Conservation (phyloP, 2,329 filamentous ascomycete genomes). For the Penicillium decumbens region DNA sequence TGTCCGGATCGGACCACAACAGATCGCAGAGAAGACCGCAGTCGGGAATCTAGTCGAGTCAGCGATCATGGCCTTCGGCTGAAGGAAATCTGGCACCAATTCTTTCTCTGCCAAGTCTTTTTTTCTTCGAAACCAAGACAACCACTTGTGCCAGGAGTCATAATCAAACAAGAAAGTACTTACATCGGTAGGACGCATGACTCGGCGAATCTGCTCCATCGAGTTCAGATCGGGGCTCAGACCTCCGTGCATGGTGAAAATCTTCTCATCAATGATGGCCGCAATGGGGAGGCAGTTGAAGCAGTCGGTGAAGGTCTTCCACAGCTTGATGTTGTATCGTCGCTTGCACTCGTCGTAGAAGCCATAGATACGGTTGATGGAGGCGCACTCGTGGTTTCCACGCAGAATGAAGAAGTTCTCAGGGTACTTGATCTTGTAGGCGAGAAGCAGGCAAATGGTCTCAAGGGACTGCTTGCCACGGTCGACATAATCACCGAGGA, state of each 20-base stretch:
- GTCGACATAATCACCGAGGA: slow-evolving; percentile 98
- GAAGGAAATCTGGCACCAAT: slow-evolving; percentile 22
- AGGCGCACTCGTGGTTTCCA: slow-evolving; percentile 98
- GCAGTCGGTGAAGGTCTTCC: slow-evolving; percentile 99
- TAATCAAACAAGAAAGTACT: slow-evolving; percentile 43
- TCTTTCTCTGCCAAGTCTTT: slow-evolving; percentile 1
- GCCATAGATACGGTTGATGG: slow-evolving; percentile 97
- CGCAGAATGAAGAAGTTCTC: slow-evolving; percentile 99
- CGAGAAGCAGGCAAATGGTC: slow-evolving; percentile 92
- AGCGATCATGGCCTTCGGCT: slow-evolving; percentile 40
- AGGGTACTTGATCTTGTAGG: slow-evolving; percentile 99
- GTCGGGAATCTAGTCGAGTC: slow-evolving; percentile 75
- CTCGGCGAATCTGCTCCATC: slow-evolving; percentile 98
- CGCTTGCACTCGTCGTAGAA: slow-evolving; percentile 99
- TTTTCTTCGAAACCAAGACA: background rate
- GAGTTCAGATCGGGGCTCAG: slow-evolving; percentile 96
- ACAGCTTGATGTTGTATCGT: slow-evolving; percentile 98
- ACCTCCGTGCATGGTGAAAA: slow-evolving; percentile 99
- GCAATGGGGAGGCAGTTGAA: slow-evolving; percentile 99
- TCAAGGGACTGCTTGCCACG: slow-evolving; percentile 98
- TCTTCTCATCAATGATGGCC: slow-evolving; percentile 99
- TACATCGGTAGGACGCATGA: slow-evolving; percentile 98
- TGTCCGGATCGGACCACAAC: slow-evolving; percentile 97
- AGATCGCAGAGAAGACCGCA: slow-evolving; percentile 96
- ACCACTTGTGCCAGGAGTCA: background rate